Conservation (phyloP, 306 rosid species). For the Vicia faba region DNA sequence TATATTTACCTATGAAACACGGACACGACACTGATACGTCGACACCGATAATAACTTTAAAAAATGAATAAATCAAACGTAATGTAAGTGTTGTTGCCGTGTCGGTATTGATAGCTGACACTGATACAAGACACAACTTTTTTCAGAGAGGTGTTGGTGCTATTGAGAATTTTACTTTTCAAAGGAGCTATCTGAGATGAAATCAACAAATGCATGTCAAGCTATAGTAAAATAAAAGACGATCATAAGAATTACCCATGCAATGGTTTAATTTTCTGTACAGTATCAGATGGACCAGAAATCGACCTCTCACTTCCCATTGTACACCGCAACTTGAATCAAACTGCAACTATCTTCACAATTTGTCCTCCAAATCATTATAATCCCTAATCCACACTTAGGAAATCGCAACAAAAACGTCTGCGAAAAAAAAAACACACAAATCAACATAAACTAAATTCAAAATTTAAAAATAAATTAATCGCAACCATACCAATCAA, state of each 20-base stretch:
- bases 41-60: too few relatives aligned
- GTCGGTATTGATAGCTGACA: too few relatives aligned
- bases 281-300: slow-evolving; percentile 53
- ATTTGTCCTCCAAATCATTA: slow-evolving; percentile 72
- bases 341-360: slow-evolving; percentile 48
- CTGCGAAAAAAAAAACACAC: slow-evolving; percentile 33
- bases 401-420: slow-evolving; percentile 38
- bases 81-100: too few relatives aligned
- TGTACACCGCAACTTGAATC: slow-evolving; percentile 51
- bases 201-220: slow-evolving; percentile 28
- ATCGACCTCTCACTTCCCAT: slow-evolving; percentile 68
- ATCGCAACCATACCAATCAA: slow-evolving; percentile 14
- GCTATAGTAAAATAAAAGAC: slow-evolving; percentile 17
- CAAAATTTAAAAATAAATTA: slow-evolving; percentile 7
- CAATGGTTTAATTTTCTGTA: slow-evolving; percentile 60
- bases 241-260: slow-evolving; percentile 62
- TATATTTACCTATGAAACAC: background rate
- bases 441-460: slow-evolving; percentile 14
- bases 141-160: too few relatives aligned
- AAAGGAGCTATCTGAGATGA: too few relatives aligned
- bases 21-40: too few relatives aligned
- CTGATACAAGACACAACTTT: too few relatives aligned
- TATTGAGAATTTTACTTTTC: background rate
- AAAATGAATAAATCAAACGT: too few relatives aligned
- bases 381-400: slow-evolving; percentile 40